phyloP scores from a whole-genome alignment of 139 green algal genomes.

The Micractinium conductrix region DNA sequence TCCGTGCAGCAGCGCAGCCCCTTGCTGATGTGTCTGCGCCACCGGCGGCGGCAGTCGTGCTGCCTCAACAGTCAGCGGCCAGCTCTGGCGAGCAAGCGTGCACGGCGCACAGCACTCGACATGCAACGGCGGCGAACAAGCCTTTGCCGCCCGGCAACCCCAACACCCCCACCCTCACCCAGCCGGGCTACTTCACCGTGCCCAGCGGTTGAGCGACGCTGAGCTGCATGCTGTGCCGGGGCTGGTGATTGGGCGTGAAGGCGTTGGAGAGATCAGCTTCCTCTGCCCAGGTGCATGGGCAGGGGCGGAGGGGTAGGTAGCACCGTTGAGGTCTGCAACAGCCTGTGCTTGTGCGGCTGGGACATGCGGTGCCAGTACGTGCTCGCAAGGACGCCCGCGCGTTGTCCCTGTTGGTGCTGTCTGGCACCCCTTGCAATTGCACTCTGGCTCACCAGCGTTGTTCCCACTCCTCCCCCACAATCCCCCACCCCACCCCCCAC shows the following conservation, averaged over 20 bases:
- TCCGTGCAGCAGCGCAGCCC: too few species aligned
- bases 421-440: background rate
- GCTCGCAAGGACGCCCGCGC: background rate
- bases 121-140: background rate
- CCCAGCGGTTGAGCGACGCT: conserved; percentile 28
- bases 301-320: background rate
- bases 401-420: background rate
- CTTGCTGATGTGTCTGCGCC: background rate
- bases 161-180: conserved; percentile 29
- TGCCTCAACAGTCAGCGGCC: background rate
- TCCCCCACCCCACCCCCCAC: background rate
- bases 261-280: conserved; percentile 49
- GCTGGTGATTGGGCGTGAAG: conserved; percentile 42
- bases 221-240: conserved; percentile 37
- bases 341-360: background rate
- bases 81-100: background rate
- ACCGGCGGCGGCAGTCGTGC: background rate
- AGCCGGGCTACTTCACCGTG: conserved; percentile 37
- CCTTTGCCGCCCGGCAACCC: conserved; percentile 10
- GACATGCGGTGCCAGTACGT: too few species aligned
- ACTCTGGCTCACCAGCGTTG: too few species aligned
- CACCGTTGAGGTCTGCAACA: background rate
- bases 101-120: background rate
- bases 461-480: too few species aligned
- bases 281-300: conserved; percentile 25